Conservation (phyloP, 179 eudicot genomes). For the Vitellaria paradoxa region DNA sequence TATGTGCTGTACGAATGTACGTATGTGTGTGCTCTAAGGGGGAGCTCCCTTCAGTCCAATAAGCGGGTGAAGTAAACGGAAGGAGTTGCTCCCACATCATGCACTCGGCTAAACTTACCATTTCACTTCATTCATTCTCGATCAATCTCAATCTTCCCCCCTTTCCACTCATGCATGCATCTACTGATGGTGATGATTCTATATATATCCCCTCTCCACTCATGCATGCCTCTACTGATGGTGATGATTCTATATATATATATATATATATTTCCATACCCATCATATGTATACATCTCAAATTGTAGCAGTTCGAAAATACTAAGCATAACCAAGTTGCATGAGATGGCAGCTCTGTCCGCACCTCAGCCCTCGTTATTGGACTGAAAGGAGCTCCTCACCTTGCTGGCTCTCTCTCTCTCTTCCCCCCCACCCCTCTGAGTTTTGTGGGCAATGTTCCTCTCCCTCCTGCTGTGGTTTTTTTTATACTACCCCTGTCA, state of each 20-base stretch:
- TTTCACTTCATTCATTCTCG: not conserved
- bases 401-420: slow-evolving; percentile 3
- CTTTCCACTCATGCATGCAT: no score
- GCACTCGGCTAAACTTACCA: slow-evolving; percentile 29
- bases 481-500: not conserved
- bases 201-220: not conserved
- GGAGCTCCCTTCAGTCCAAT: slow-evolving; percentile 55
- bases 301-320: not conserved
- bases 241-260: no score
- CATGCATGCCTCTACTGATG: no score
- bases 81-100: slow-evolving; percentile 37
- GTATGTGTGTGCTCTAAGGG: not conserved
- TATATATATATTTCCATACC: no score
- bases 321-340: slow-evolving; percentile 25
- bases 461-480: slow-evolving; percentile 6
- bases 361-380: slow-evolving; percentile 34
- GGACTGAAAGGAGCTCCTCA: slow-evolving; percentile 38
- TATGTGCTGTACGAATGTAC: no score
- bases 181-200: no score
- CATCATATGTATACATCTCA: no score
- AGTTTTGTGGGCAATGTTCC: not conserved
- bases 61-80: slow-evolving; percentile 26
- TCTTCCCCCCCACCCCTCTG: not conserved
- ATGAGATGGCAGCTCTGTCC: slow-evolving; percentile 40
- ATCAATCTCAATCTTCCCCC: not conserved